These are phyloP conservation scores for Gonapodya prolifera DNA, from an alignment of 192 early-diverging fungal species.

Conservation along the genomic window DNA sequence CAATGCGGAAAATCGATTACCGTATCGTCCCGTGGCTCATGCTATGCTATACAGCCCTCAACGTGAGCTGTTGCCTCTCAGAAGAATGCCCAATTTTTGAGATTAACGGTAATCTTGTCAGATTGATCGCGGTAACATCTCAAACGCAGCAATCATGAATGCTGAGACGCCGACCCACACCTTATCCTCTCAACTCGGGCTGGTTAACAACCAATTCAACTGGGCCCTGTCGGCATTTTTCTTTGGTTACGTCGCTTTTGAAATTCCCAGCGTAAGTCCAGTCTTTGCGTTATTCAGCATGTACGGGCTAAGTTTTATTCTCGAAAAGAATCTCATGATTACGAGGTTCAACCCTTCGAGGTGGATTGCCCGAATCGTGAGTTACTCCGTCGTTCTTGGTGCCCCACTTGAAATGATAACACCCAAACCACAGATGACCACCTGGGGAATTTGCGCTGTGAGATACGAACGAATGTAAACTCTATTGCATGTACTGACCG, in stretches of 20 bases:
- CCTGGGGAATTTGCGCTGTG: conserved; percentile 13
- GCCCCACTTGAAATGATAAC: background rate
- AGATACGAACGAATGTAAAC: no score
- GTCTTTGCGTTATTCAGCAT: background rate
- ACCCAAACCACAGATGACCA: conserved; percentile 2
- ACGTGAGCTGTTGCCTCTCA: background rate
- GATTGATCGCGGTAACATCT: background rate
- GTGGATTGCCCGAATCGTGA: conserved; percentile 44
- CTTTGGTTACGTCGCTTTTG: conserved; percentile 1
- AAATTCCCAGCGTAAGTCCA: background rate
- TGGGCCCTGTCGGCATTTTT: conserved; percentile 2
- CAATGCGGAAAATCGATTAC: background rate
- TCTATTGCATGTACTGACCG: no score
- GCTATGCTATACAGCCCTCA: background rate
- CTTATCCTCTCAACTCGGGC: background rate
- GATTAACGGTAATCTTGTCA: background rate
- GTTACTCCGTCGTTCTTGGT: conserved; percentile 27
- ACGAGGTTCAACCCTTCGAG: conserved; percentile 19
- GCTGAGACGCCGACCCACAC: background rate
- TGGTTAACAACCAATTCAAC: background rate
- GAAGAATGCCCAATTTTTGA: background rate
- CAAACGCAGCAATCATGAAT: background rate
- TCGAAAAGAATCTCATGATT: background rate
- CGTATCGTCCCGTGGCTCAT: background rate
- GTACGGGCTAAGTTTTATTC: background rate